phyloP scores from a whole-genome alignment of 176 grass and related monocot species.

The Lolium perenne region DNA sequence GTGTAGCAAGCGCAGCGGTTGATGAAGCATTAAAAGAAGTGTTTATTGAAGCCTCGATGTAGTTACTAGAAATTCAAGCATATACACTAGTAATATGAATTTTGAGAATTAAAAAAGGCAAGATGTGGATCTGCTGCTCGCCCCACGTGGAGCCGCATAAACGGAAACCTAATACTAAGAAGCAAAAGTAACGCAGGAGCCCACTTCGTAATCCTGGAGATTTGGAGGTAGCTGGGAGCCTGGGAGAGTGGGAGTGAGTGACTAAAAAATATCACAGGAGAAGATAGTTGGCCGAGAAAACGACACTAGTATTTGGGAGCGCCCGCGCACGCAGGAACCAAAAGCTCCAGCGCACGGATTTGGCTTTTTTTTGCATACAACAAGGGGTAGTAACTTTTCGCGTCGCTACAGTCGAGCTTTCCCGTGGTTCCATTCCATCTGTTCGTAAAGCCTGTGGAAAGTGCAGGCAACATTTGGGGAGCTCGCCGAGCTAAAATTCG shows the following conservation, averaged over 20 bases:
- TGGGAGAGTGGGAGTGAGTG: too few species aligned
- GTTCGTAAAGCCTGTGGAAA: neutral
- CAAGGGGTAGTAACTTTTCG: neutral
- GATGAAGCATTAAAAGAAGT: conserved; percentile 37
- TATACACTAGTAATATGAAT: neutral
- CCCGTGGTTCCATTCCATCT: neutral
- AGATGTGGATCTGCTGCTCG: conserved; percentile 21
- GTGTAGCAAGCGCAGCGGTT: conserved; percentile 25
- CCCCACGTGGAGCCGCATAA: conserved; percentile 40
- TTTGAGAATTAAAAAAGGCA: conserved; percentile 21
- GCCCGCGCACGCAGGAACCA: conserved; percentile 31
- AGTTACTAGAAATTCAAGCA: neutral
- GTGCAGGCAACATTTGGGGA: neutral
- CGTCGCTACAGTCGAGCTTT: neutral
- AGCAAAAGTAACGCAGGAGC: conserved; percentile 32
- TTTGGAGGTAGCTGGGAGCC: conserved; percentile 29
- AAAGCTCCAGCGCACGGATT: conserved; percentile 22
- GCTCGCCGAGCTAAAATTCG: conserved; percentile 14
- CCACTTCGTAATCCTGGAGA: conserved; percentile 28
- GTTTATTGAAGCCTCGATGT: conserved; percentile 19
- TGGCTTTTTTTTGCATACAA: conserved; percentile 23
- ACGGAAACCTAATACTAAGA: conserved; percentile 27
- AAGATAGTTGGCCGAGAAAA: conserved; percentile 4
- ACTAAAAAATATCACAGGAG: conserved; percentile 34
- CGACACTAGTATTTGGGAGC: conserved; percentile 12